Conservation (phyloP, 306 rosid genomes). For the Citrullus amarus region DNA sequence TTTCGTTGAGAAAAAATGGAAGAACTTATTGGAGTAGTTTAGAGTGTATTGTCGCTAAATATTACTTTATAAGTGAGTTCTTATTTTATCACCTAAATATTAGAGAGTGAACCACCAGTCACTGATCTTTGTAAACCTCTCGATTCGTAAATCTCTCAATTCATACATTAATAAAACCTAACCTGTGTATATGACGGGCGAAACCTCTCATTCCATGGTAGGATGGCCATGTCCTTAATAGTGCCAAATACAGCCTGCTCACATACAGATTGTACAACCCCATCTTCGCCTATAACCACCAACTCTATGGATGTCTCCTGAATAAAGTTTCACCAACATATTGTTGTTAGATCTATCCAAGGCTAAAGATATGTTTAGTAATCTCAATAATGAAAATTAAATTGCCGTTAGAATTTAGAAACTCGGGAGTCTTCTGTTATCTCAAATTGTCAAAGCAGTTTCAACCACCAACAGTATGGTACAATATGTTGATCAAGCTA, state of each 20-base stretch:
- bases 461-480: background rate
- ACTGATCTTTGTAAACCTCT: background rate
- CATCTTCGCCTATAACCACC: constrained; percentile 65
- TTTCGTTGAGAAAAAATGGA: too few species aligned
- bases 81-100: background rate
- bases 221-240: constrained; percentile 69
- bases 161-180: background rate
- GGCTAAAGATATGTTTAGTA: background rate
- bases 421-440: background rate
- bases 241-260: constrained; percentile 92
- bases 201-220: constrained; percentile 73
- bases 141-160: background rate
- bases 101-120: background rate
- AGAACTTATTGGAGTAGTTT: too few species aligned
- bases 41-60: too few species aligned
- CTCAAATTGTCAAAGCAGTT: background rate
- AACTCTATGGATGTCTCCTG: constrained; percentile 93
- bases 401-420: background rate
- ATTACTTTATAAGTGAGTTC: background rate
- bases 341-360: background rate
- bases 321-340: background rate
- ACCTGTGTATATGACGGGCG: constrained; percentile 46
- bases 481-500: background rate
- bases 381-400: background rate
- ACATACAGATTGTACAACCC: constrained; percentile 65